phyloP scores from a whole-genome alignment of 2,329 filamentous ascomycete genomes.

The Domatiomyces globalis region DNA sequence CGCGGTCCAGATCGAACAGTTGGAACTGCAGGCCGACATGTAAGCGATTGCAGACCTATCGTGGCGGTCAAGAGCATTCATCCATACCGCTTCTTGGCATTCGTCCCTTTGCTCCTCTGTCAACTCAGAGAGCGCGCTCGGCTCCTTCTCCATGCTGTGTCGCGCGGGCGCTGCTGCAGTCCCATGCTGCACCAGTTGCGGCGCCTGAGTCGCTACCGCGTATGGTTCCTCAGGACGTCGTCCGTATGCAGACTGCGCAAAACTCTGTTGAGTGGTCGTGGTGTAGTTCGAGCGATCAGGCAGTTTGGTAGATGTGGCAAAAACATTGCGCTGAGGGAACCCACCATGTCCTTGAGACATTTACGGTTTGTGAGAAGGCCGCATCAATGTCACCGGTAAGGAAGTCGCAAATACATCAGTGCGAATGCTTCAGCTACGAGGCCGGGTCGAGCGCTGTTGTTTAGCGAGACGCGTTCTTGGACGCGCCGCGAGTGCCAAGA shows the following conservation, averaged over 20 bases:
- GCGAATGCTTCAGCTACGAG: neutral
- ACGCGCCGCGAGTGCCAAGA: no score
- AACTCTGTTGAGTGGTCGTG: conserved; percentile 20
- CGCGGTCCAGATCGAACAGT: conserved; percentile 93
- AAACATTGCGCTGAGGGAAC: conserved; percentile 42
- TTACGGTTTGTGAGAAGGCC: conserved; percentile 3
- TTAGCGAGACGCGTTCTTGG: no score
- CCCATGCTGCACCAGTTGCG: conserved; percentile 23
- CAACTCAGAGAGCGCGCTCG: conserved; percentile 42
- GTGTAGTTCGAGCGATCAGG: conserved; percentile 31
- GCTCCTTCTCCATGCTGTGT: conserved; percentile 31
- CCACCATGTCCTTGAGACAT: conserved; percentile 30
- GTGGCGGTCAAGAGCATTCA: neutral
- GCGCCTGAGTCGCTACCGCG: conserved; percentile 19
- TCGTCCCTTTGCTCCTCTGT: conserved; percentile 85
- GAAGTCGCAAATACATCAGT: conserved; percentile 4
- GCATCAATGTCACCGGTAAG: conserved; percentile 7
- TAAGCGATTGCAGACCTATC: neutral
- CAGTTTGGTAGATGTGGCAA: conserved; percentile 38
- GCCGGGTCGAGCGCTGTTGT: no score
- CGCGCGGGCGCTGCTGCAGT: conserved; percentile 29
- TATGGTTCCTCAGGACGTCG: conserved; percentile 20
- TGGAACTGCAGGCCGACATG: conserved; percentile 49
- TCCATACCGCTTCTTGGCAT: conserved; percentile 77
- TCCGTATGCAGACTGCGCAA: conserved; percentile 31